Evolutionary conservation across 306 rosid genomes (phyloP).

Genomic region (Malus domestica): DNA sequence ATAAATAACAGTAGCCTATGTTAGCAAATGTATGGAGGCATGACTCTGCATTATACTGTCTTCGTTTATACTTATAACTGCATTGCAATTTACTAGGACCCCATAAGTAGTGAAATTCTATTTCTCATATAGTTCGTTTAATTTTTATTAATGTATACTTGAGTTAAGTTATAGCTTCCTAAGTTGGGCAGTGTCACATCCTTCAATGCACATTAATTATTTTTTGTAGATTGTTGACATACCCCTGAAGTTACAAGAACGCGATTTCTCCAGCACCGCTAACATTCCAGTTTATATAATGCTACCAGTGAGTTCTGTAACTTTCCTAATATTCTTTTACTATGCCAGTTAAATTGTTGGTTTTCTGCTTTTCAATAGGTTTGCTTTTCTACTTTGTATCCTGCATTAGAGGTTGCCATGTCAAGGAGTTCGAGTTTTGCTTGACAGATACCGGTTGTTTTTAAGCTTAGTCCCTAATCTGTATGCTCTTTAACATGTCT

Average conservation of each 20-base stretch:
- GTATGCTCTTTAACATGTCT: constrained; percentile 2
- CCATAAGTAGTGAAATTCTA: background rate
- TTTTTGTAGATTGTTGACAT: constrained; percentile 52
- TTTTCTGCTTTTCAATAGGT: constrained; percentile 9
- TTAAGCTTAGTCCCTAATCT: background rate
- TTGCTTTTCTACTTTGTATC: constrained; percentile 1
- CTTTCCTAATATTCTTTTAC: constrained; percentile 4
- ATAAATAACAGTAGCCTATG: background rate
- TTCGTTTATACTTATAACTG: background rate
- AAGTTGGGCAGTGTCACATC: background rate
- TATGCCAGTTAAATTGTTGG: constrained; percentile 10
- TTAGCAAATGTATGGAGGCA: background rate
- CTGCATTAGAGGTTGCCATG: background rate
- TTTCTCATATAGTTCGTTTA: background rate
- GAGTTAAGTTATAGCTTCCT: background rate
- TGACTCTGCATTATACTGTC: background rate
- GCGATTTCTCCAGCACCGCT: constrained; percentile 68
- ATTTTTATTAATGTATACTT: background rate
- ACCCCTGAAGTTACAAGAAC: constrained; percentile 50
- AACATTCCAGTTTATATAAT: constrained; percentile 85
- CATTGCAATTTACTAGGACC: background rate
- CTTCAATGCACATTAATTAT: constrained; percentile 2
- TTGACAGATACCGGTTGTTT: background rate
- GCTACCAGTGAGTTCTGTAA: constrained; percentile 66
- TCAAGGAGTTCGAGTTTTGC: background rate